Evolutionary conservation across 2,329 filamentous ascomycete species (phyloP).

Genomic region (Epicoccum nigrum): DNA sequence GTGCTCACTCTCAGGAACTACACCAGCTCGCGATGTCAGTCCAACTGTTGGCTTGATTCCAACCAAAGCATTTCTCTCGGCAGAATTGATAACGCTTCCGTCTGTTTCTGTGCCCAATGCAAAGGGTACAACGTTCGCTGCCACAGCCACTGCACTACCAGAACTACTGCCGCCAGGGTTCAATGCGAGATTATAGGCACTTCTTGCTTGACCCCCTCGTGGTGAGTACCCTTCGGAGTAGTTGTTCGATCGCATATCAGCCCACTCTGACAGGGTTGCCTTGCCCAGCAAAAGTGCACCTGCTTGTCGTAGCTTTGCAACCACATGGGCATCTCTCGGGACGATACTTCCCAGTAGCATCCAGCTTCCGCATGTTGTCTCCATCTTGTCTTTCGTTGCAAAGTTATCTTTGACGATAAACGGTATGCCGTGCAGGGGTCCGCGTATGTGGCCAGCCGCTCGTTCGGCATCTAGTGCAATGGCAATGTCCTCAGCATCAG

Average conservation of each 20-base stretch:
- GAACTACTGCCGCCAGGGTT: slow-evolving; percentile 72
- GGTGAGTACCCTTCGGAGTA: slow-evolving; percentile 44
- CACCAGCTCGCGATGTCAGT: slow-evolving; percentile 65
- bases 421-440: slow-evolving; percentile 75
- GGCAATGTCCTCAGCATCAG: slow-evolving; percentile 69
- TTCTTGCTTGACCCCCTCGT: slow-evolving; percentile 39
- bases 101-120: slow-evolving; percentile 77
- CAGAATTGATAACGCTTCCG: slow-evolving; percentile 70
- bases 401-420: slow-evolving; percentile 72
- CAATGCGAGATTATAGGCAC: slow-evolving; percentile 70
- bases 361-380: slow-evolving; percentile 75
- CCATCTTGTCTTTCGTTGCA: slow-evolving; percentile 68
- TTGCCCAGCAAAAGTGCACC: slow-evolving; percentile 73
- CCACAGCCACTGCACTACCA: slow-evolving; percentile 69
- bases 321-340: slow-evolving; percentile 70
- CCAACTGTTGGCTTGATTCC: slow-evolving; percentile 80
- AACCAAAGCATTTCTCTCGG: slow-evolving; percentile 70
- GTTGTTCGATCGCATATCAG: slow-evolving; percentile 49
- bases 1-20: slow-evolving; percentile 68
- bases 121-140: slow-evolving; percentile 67
- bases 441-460: slow-evolving; percentile 60
- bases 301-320: slow-evolving; percentile 65
- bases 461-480: slow-evolving; percentile 66
- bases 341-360: slow-evolving; percentile 69
- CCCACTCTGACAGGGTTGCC: slow-evolving; percentile 75